Percentiles rank a stretch among this genome's conserved stretches.
Evolutionary conservation across 2,329 filamentous ascomycete genomes (phyloP).

Genomic region (Penicillium sp.): DNA sequence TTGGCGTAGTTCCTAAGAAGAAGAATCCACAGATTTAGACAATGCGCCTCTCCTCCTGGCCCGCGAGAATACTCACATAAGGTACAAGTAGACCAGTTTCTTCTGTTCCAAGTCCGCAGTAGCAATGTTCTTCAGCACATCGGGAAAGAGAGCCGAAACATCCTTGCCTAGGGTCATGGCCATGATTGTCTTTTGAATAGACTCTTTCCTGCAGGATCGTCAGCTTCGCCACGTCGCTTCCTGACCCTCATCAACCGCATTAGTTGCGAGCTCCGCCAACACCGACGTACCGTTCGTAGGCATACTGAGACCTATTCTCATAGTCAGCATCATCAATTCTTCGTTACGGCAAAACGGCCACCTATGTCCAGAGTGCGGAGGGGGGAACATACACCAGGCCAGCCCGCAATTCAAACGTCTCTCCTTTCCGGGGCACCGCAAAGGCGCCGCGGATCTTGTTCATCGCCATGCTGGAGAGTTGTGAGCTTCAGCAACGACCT

Average conservation of each 20-base stretch:
- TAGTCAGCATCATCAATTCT: slow-evolving; percentile 44
- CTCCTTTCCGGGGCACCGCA: slow-evolving; percentile 89
- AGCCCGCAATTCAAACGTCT: slow-evolving; percentile 95
- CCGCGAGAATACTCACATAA: slow-evolving; percentile 71
- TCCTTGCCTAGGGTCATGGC: slow-evolving; percentile 99
- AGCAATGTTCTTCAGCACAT: slow-evolving; percentile 98
- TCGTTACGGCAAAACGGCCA: slow-evolving; percentile 17
- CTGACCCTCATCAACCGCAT: slow-evolving; percentile 4
- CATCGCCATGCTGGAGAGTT: slow-evolving; percentile 73
- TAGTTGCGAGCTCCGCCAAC: background rate
- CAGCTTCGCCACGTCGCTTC: slow-evolving; percentile 30
- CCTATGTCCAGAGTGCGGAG: slow-evolving; percentile 21
- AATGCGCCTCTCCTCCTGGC: slow-evolving; percentile 9
- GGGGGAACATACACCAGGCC: slow-evolving; percentile 71
- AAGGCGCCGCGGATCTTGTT: slow-evolving; percentile 96
- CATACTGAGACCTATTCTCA: slow-evolving; percentile 83
- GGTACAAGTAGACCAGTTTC: slow-evolving; percentile 97
- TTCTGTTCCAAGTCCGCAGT: slow-evolving; percentile 95
- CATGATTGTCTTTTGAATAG: slow-evolving; percentile 99
- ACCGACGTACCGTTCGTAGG: slow-evolving; percentile 77
- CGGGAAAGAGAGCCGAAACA: slow-evolving; percentile 94
- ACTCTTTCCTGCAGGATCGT: slow-evolving; percentile 74
- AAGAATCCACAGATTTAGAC: slow-evolving; percentile 29
- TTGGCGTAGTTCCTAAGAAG: slow-evolving; percentile 92
- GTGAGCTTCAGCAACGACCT: slow-evolving; percentile 45